phyloP scores from a whole-genome alignment of 495 filamentous ascomycete genomes.

The Neurospora sp. region DNA sequence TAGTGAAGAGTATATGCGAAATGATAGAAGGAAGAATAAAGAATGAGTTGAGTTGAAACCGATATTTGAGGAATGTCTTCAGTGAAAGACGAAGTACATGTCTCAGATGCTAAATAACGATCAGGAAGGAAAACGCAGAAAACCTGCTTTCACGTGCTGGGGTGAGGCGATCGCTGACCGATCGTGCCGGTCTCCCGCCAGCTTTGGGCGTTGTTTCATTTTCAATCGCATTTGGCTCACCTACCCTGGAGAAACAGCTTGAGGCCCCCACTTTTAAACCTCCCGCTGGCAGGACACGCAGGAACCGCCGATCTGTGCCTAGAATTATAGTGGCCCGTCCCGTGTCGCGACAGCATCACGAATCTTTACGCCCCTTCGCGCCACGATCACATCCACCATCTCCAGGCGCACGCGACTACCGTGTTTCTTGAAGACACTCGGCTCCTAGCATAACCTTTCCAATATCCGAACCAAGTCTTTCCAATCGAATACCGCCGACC shows the following conservation, averaged over 20 bases:
- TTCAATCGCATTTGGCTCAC: background rate
- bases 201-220: background rate
- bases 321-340: background rate
- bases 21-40: background rate
- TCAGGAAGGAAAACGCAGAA: background rate
- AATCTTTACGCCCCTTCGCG: background rate
- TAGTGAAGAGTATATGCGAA: background rate
- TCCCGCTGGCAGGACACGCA: background rate
- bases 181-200: background rate
- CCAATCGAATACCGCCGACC: background rate
- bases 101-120: background rate
- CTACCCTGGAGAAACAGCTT: background rate
- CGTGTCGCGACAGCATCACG: background rate
- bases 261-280: background rate
- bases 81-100: background rate
- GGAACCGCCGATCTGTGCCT: background rate
- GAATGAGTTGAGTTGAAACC: background rate
- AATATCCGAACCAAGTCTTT: background rate
- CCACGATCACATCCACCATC: background rate
- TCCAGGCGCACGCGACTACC: too few species aligned
- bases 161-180: background rate
- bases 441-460: too few species aligned
- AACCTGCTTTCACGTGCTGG: background rate
- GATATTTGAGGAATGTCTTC: background rate
- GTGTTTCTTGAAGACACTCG: too few species aligned